Evolutionary conservation across 352 stramenopile species (phyloP), one percentile per base, ranked within the genome.

Genomic region (Albugo candida): DNA sequence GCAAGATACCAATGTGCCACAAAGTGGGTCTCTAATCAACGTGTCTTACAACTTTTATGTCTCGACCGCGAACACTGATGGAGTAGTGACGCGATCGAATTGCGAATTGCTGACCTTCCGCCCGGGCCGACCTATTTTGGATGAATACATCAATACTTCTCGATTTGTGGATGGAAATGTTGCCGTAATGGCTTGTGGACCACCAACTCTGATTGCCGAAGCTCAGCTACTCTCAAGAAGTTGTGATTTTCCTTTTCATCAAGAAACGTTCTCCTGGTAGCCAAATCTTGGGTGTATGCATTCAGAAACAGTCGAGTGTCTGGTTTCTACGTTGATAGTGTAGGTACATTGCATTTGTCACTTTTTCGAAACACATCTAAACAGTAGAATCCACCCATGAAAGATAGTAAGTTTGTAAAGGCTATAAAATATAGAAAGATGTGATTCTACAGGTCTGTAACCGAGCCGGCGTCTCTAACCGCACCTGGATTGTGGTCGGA

Each of bases 251-350:
- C 69, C 81, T 46, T 86, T 89, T 54, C 76, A 89, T 58, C 86
- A 84, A 50, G 77, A 89, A 49, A 62, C 84, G 34, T 89, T 89
- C 51, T 65, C 68, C 49, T 86, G 74, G 67, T 89, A 73, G 24
- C 44, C 51, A 54, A 50, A 5, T 51, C 42, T 8, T 47, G 14
- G 42, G 37, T 14, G 6, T 47, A 31, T n/a, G n/a, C n/a, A n/a
- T n/a, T n/a, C n/a, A n/a, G n/a, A n/a, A n/a, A n/a, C n/a, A n/a
- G n/a, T n/a, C n/a, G n/a, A n/a, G n/a, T n/a, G n/a, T n/a, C n/a
- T n/a, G n/a, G n/a, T n/a, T n/a, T n/a, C n/a, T n/a, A n/a, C n/a
- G n/a, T n/a, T n/a, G n/a, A n/a, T n/a, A n/a, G n/a, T n/a, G n/a
- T n/a, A n/a, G n/a, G n/a, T n/a, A n/a, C n/a, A 8, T 31, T 10